phyloP scores from a whole-genome alignment of 768 basidiomycete genomes.

The Auriscalpium orientale region DNA sequence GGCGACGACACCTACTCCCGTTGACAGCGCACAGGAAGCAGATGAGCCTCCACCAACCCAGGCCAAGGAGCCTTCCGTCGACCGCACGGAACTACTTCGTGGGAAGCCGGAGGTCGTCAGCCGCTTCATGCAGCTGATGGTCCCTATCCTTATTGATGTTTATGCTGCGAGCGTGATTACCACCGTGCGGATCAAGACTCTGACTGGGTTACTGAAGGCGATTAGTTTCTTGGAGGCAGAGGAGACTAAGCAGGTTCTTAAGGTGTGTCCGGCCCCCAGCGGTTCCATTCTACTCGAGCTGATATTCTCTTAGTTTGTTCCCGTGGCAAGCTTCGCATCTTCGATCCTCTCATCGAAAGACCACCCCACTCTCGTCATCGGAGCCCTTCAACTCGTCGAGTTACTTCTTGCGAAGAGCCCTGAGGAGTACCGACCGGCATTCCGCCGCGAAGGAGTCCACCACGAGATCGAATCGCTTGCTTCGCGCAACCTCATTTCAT shows the following conservation, averaged over 20 bases:
- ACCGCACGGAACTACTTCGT: slow-evolving; percentile 70
- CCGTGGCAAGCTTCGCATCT: slow-evolving; percentile 91
- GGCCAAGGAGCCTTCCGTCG: slow-evolving; percentile 32
- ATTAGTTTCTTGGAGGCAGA: slow-evolving; percentile 80
- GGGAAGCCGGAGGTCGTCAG: slow-evolving; percentile 70
- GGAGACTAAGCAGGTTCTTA: slow-evolving; percentile 67
- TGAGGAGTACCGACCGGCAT: slow-evolving; percentile 76
- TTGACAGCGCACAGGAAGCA: slow-evolving; percentile 18
- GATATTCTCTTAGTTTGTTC: slow-evolving; percentile 60
- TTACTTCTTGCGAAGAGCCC: slow-evolving; percentile 81
- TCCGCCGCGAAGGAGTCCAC: slow-evolving; percentile 93
- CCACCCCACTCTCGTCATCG: slow-evolving; percentile 77
- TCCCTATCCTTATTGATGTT: slow-evolving; percentile 96
- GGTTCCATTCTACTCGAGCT: slow-evolving; percentile 1
- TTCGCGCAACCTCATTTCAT: slow-evolving; percentile 47
- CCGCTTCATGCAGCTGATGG: slow-evolving; percentile 79
- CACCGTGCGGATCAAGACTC: slow-evolving; percentile 80
- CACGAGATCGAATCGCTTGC: slow-evolving; percentile 86
- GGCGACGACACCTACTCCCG: slow-evolving; percentile 25
- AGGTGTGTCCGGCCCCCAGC: slow-evolving; percentile 40
- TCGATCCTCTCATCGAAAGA: slow-evolving; percentile 91
- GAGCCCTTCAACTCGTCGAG: slow-evolving; percentile 90
- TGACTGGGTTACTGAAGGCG: slow-evolving; percentile 84
- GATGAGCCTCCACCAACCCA: slow-evolving; percentile 5
- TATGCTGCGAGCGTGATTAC: slow-evolving; percentile 95